Evolutionary conservation across 306 rosid genomes (phyloP).

Genomic region (Mimosa pudica): DNA sequence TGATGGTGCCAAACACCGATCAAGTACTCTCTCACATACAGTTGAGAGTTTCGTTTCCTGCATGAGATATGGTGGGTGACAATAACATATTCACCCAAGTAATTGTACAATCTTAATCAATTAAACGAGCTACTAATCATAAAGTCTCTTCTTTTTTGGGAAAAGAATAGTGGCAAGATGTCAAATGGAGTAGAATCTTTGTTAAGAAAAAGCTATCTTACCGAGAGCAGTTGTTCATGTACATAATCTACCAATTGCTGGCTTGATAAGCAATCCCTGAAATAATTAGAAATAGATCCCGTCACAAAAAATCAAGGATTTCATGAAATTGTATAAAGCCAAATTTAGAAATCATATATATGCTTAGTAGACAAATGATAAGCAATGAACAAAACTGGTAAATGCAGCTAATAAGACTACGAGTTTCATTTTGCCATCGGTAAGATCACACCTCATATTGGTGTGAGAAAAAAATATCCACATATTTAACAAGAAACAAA

Average conservation of each 20-base stretch:
- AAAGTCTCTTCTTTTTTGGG: background rate
- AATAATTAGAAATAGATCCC: conserved; percentile 41
- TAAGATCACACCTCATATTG: background rate
- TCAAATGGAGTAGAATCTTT: conserved; percentile 15
- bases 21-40: conserved; percentile 83
- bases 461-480: background rate
- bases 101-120: background rate
- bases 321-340: background rate
- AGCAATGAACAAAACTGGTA: background rate
- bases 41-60: conserved; percentile 80
- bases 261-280: conserved; percentile 98
- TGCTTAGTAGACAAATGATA: background rate
- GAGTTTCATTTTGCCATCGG: background rate
- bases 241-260: conserved; percentile 88
- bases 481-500: conserved; percentile 11
- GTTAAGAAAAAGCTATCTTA: conserved; percentile 41
- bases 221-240: conserved; percentile 65
- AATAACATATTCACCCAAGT: background rate
- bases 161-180: background rate
- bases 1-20: conserved; percentile 90
- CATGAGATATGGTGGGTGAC: conserved; percentile 10
- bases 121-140: conserved; percentile 6
- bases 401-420: background rate
- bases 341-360: background rate
- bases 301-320: conserved; percentile 13